These are phyloP conservation scores for Tuber borchii DNA, from an alignment of 495 filamentous ascomycete genomes.

Conservation along the genomic window DNA sequence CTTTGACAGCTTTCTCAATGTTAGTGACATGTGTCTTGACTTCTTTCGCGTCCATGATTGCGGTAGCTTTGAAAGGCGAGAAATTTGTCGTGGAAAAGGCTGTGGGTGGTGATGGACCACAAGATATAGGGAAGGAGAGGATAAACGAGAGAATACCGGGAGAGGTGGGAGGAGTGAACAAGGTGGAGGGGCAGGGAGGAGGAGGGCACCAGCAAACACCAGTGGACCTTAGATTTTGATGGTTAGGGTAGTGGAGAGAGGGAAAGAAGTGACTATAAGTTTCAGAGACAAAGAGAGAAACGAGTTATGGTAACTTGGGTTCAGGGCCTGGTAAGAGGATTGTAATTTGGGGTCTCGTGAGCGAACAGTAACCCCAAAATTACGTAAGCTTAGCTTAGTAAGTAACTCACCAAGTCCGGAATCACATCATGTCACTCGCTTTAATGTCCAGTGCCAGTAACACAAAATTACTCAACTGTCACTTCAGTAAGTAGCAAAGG, in stretches of 20 bases:
- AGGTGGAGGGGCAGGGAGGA: neutral
- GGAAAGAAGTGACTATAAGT: neutral
- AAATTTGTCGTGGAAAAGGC: neutral
- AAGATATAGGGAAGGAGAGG: neutral
- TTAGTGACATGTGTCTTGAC: conserved; percentile 65
- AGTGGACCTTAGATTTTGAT: neutral
- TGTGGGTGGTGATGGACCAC: neutral
- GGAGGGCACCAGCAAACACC: neutral
- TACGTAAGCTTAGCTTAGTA: neutral
- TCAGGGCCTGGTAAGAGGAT: neutral
- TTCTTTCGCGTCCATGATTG: conserved; percentile 70
- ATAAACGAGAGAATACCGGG: neutral
- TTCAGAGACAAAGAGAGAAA: conserved; percentile 1
- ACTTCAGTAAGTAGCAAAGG: neutral
- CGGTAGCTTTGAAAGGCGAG: neutral
- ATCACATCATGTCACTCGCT: neutral
- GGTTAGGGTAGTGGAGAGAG: neutral
- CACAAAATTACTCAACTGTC: neutral
- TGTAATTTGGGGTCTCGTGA: neutral
- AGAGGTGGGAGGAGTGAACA: neutral
- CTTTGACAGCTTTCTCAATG: conserved; percentile 67
- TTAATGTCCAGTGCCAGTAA: neutral
- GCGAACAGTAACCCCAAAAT: neutral
- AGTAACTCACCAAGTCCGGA: neutral
- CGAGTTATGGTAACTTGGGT: neutral